A percentile compares a stretch with the other conserved stretches of the same genome.
Evolutionary conservation across 495 filamentous ascomycete species (phyloP).

Genomic region (Entonaema liquescens): DNA sequence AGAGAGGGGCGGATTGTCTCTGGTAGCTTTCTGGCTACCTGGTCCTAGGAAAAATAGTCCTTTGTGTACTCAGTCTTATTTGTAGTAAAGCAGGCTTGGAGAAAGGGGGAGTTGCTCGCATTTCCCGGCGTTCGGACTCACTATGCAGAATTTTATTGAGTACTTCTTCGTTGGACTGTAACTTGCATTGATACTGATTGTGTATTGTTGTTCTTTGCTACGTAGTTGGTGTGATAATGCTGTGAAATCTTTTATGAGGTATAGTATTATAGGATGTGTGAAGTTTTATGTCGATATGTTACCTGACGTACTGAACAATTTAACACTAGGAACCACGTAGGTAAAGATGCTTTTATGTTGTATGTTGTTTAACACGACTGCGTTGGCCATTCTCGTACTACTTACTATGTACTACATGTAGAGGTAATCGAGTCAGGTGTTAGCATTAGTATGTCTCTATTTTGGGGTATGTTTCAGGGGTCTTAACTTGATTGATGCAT

Average conservation of each 20-base stretch:
- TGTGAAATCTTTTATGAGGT: background rate
- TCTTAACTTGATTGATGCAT: background rate
- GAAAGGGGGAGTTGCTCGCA: slow-evolving; percentile 41
- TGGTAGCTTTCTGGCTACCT: slow-evolving; percentile 40
- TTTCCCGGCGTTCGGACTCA: slow-evolving; percentile 30
- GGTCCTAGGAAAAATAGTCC: slow-evolving; percentile 19
- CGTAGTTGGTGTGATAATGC: background rate
- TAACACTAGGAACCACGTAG: background rate
- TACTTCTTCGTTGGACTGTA: slow-evolving; percentile 11
- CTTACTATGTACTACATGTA: background rate
- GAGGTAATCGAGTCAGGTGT: background rate
- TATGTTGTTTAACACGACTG: background rate
- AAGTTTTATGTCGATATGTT: no score
- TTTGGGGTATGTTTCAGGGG: background rate
- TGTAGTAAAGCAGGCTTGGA: slow-evolving; percentile 35
- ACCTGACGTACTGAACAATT: background rate
- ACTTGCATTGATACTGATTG: background rate
- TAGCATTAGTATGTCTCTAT: background rate
- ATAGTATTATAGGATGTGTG: background rate
- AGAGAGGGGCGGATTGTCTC: slow-evolving; percentile 34
- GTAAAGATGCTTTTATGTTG: no score
- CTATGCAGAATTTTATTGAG: slow-evolving; percentile 37
- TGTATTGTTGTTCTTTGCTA: background rate
- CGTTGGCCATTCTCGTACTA: background rate
- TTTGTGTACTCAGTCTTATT: slow-evolving; percentile 32